Conservation (phyloP, 148 eudicot species). For the Talinum fruticosum region DNA sequence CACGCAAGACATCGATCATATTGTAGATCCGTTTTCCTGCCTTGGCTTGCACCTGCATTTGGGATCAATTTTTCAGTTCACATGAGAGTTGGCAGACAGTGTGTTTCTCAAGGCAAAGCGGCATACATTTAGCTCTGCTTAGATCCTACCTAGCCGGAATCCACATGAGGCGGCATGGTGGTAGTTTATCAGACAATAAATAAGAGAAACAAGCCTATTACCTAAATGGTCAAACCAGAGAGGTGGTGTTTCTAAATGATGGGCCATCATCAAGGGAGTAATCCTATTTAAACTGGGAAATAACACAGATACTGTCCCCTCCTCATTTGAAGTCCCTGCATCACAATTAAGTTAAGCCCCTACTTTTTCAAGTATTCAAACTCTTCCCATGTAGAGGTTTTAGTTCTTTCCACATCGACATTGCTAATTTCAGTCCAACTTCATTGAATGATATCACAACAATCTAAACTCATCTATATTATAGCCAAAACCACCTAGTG, state of each 20-base stretch:
- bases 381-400: neutral
- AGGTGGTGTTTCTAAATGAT: neutral
- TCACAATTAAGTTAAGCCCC: neutral
- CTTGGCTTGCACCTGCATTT: conserved; percentile 58
- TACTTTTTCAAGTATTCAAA: neutral
- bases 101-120: neutral
- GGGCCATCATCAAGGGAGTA: no score
- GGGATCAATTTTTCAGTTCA: neutral
- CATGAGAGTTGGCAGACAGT: neutral
- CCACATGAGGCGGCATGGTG: neutral
- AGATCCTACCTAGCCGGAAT: neutral
- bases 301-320: no score
- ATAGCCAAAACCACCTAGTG: no score
- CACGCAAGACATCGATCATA: conserved; percentile 67
- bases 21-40: conserved; percentile 67
- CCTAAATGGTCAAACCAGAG: neutral
- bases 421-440: neutral
- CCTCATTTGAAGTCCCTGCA: neutral
- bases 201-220: neutral
- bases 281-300: neutral
- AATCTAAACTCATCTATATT: neutral
- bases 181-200: neutral
- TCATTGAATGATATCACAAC: neutral
- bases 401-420: neutral
- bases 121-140: neutral